Conservation (phyloP, 2,329 filamentous ascomycete genomes). For the Metarhizium humberi region DNA sequence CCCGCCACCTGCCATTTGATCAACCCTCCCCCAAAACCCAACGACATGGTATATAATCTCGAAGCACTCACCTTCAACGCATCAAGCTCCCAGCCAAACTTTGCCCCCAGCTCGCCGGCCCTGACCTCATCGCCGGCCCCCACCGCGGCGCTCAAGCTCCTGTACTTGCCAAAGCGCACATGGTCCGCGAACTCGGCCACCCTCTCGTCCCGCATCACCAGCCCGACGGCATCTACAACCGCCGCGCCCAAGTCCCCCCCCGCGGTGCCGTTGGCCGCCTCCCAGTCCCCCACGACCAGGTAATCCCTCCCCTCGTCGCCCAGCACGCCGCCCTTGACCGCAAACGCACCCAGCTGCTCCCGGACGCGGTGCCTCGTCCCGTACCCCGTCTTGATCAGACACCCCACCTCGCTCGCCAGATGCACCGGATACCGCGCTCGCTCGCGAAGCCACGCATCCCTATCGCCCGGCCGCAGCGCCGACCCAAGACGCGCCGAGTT, state of each 20-base stretch:
- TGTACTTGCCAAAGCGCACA: conserved; percentile 31
- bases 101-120: conserved; percentile 27
- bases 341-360: conserved; percentile 36
- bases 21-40: background rate
- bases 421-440: conserved; percentile 33
- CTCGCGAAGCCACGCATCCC: conserved; percentile 33
- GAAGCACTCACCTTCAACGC: conserved; percentile 32
- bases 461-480: conserved; percentile 18
- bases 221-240: conserved; percentile 33
- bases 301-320: conserved; percentile 30
- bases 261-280: conserved; percentile 24
- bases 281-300: conserved; percentile 43
- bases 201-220: conserved; percentile 22
- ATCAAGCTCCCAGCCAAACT: conserved; percentile 39
- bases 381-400: conserved; percentile 48
- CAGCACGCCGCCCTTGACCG: conserved; percentile 21
- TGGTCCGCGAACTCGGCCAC: conserved; percentile 17
- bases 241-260: conserved; percentile 17
- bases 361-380: conserved; percentile 40
- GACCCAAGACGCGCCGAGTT: conserved; percentile 23
- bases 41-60: too few species aligned
- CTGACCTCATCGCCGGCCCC: conserved; percentile 25
- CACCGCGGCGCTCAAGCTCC: conserved; percentile 28
- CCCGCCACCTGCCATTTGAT: background rate
- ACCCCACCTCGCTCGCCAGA: conserved; percentile 35